These are phyloP conservation scores for Camelina neglecta DNA, from an alignment of 345 rosid genomes.

Conservation along the genomic window DNA sequence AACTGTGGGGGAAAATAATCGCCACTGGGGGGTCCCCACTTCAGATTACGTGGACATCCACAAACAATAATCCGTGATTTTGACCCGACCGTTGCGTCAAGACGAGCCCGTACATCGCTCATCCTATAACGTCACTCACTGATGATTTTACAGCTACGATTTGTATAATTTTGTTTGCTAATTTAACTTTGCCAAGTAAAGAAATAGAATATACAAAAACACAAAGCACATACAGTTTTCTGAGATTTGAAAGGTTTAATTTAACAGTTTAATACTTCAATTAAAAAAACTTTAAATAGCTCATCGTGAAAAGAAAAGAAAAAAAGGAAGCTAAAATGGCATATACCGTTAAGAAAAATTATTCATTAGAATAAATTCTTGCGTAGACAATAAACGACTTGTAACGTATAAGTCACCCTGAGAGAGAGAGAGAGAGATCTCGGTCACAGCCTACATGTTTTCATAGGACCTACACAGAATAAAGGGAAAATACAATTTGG, in stretches of 20 bases:
- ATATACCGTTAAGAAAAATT: neutral
- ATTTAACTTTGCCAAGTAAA: neutral
- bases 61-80: slow-evolving; percentile 41
- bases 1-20: slow-evolving; percentile 13
- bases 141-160: neutral
- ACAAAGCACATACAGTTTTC: neutral
- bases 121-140: slow-evolving; percentile 20
- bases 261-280: neutral
- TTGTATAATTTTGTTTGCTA: neutral
- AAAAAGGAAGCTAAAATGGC: neutral
- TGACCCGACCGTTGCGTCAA: slow-evolving; percentile 44
- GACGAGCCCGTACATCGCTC: slow-evolving; percentile 12
- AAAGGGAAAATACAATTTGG: slow-evolving; percentile 32
- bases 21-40: slow-evolving; percentile 12
- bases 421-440: neutral
- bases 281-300: neutral
- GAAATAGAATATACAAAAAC: neutral
- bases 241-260: neutral
- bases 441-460: neutral
- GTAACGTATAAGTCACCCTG: slow-evolving; percentile 22
- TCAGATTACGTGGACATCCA: slow-evolving; percentile 32
- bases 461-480: slow-evolving; percentile 20
- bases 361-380: slow-evolving; percentile 25
- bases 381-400: slow-evolving; percentile 26
- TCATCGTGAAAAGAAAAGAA: neutral